Base-by-base conservation (phyloP, 306 rosid genomes). In the Trifolium dubium region DNA sequence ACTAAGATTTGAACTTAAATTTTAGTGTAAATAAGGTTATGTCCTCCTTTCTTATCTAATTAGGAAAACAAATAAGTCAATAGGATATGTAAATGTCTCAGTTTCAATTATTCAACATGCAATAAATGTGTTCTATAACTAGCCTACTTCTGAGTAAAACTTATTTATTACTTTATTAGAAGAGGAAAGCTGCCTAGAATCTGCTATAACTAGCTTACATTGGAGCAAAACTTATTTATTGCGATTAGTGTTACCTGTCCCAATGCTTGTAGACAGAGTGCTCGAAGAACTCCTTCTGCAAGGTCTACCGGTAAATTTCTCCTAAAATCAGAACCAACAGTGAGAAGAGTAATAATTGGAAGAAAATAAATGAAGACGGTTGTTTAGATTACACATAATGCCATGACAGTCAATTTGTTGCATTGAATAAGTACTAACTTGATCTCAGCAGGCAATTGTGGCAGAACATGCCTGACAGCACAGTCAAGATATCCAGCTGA, bases 401-500 rank as follows among this genome's bases (percentile, higher is more conserved):
- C 13, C 29, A 14, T 41, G 31, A 65, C 29, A 74, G 23, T 29
- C 58, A 74, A 61, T 66, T 49, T 13, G 14, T 61, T 50, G 73
- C 74, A 56, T 39, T 70, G 72, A 29, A 77, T 35, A 63, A 23
- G 75, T 53, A 75, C 80, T 76, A 82, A 94, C 99, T 96, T 94
- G 81, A 89, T 84, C 80, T 92, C 99, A 19, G 80, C 68, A 60
- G 99, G 84, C 83, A 94, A 83, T 77, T 94, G 99, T n/a, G 99
- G 99, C 75, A 92, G 92, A 73, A 90, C 96, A 64, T 92, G 89
- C 71, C 90, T 85, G 66, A 94, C 96, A 71, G 99, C 99, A 86
- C 98, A 94, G 74, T 94, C 99, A 78, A 94, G 90, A 86, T 86
- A 87, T 79, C 99, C 99, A 61, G 98, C 98, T 54, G 98, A 92